Base-by-base conservation (phyloP, 2,329 filamentous ascomycete genomes). In the Stagonosporopsis tanaceti region DNA sequence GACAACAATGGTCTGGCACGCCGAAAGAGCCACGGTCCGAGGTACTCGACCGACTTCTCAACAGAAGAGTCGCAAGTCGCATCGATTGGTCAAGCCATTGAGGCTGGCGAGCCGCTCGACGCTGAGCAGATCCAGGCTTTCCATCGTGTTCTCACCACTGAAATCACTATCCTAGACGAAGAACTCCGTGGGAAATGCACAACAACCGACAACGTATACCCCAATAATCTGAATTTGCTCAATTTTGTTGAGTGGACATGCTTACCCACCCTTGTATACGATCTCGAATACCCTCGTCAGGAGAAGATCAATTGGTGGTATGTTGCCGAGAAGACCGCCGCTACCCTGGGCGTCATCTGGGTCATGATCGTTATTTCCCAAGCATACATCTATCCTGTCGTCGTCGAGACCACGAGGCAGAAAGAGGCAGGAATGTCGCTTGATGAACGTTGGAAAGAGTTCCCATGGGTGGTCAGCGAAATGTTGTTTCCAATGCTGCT, bases 351-450 rank as follows among this genome's bases (percentile, higher is more conserved):
- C 6, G 81, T 91, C 53, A 85, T 93, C 37, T 87, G 89, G 67
- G 86, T 92, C 60, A 93, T 93, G 91, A 89, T 92, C 60, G 86
- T 92, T 70, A 82, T 93, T 48, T 89, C 87, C 0, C 90, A 93
- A 76, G 84, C 87, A 22, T 91, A 86, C 67, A 92, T 93, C 63
- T 93, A 92, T 68, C 90, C 91, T 0, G 85, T 91, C 0, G 88
- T 93, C 2, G 84, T 90, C 70, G 80, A 85, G 65, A 87, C 87
- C 0, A 77, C 90, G 30, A 79, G 80, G 58, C 88, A 90, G 83
- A 90, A 90, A 73, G 87, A 91, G 65, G 79, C 81, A 1, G 86
- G 86, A 6, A 80, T 90, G 73, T 80, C 87, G 0, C 78, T 91
- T 6, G 74, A 79, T 3, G 79, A 86, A 59, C 83, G 90, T 44